Conservation (phyloP, 2,329 filamentous ascomycete genomes). For the Thielaviopsis punctulata region DNA sequence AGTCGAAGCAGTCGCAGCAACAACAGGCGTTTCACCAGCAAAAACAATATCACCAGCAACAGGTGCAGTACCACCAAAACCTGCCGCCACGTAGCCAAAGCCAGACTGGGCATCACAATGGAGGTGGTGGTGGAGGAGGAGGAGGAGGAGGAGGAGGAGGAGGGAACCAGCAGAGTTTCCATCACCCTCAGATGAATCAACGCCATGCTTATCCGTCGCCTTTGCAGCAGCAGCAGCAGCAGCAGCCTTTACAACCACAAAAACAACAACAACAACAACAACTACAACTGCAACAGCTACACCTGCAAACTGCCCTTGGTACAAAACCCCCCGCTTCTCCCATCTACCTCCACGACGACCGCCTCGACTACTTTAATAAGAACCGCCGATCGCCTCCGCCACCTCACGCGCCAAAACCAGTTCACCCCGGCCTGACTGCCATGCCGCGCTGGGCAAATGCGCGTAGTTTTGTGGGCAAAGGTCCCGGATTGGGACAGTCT, state of each 20-base stretch:
- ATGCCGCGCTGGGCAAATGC: conserved; percentile 11
- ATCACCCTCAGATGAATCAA: too few species aligned
- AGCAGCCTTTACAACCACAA: not conserved
- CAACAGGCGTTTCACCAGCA: not conserved
- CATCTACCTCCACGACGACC: conserved; percentile 7
- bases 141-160: too few species aligned
- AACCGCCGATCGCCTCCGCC: conserved; percentile 7
- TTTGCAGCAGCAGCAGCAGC: not conserved
- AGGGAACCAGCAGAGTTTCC: too few species aligned
- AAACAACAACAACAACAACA: not conserved
- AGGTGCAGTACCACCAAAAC: not conserved
- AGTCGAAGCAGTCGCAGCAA: not conserved
- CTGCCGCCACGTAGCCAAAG: not conserved
- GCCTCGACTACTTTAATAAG: conserved; percentile 4
- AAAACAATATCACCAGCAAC: not conserved
- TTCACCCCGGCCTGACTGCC: conserved; percentile 4
- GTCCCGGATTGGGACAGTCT: not conserved
- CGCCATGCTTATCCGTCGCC: too few species aligned
- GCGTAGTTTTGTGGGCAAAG: conserved; percentile 5
- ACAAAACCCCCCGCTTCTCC: not conserved
- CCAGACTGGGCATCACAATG: not conserved
- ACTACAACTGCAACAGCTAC: not conserved
- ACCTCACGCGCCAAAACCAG: conserved; percentile 8
- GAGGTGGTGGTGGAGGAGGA: too few species aligned
- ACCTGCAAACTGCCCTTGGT: not conserved